These are phyloP conservation scores for Irpex sp. DNA, from an alignment of 1,284 basidiomycete genomes.

Conservation along the genomic window DNA sequence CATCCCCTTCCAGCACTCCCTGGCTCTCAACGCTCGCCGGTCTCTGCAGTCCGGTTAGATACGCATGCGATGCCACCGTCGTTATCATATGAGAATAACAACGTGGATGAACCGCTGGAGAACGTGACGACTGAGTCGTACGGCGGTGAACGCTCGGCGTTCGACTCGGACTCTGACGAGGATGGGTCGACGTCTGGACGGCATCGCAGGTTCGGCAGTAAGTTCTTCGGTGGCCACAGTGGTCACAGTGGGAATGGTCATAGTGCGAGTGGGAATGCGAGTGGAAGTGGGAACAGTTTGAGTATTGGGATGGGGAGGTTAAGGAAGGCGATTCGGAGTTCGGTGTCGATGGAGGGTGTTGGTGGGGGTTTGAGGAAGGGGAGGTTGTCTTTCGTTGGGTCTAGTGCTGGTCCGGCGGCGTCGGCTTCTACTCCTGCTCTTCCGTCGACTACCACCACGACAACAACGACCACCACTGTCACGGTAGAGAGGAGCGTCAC, in stretches of 20 bases:
- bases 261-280: no score
- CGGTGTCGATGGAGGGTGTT: conserved; percentile 1
- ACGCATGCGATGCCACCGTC: no score
- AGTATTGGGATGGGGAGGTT: neutral
- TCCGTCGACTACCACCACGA: neutral
- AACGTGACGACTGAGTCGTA: neutral
- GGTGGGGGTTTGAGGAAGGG: neutral
- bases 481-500: neutral
- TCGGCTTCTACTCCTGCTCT: neutral
- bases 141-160: conserved; percentile 3
- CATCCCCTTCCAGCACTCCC: no score
- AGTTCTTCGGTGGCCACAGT: no score
- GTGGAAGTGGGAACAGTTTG: neutral
- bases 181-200: neutral
- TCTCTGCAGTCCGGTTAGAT: no score
- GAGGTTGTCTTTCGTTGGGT: neutral
- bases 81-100: no score
- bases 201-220: no score
- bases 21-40: no score
- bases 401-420: neutral
- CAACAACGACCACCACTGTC: neutral
- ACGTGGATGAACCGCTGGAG: no score
- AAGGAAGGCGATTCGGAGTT: neutral
- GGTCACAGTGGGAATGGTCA: no score
- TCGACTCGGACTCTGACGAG: conserved; percentile 8